These are phyloP conservation scores for Phalaenopsis aphrodite DNA, from an alignment of 106 monocot species.

Conservation along the genomic window DNA sequence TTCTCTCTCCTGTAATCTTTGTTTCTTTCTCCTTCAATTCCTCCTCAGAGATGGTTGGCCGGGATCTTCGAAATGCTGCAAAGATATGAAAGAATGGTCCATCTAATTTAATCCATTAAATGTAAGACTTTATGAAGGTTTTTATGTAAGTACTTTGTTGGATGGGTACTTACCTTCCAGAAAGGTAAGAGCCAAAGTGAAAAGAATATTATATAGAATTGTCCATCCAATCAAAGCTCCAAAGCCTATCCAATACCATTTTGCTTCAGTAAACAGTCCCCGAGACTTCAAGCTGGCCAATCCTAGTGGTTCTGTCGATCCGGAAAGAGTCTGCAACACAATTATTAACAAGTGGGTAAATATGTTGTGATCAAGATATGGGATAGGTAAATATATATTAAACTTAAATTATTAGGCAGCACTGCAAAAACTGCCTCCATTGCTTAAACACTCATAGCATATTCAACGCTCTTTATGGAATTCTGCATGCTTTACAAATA, in stretches of 20 bases:
- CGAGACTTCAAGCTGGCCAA: constrained; percentile 15
- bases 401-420: neutral
- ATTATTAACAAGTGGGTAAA: neutral
- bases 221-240: constrained; percentile 20
- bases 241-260: constrained; percentile 32
- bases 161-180: constrained; percentile 15
- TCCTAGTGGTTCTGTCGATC: constrained; percentile 7
- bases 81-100: neutral
- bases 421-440: neutral
- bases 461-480: neutral
- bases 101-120: neutral
- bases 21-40: constrained; percentile 17
- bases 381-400: neutral
- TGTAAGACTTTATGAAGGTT: neutral
- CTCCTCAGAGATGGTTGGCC: constrained; percentile 18
- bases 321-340: neutral
- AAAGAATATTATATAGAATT: constrained; percentile 21
- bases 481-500: neutral
- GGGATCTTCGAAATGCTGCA: constrained; percentile 22
- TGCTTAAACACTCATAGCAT: neutral
- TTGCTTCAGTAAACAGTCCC: constrained; percentile 11
- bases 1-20: constrained; percentile 6
- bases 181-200: constrained; percentile 16
- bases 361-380: neutral
- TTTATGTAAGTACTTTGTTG: neutral